Evolutionary conservation across 148 eudicot genomes (phyloP), one percentile per base, ranked within the genome.

Genomic region (Silene conica): DNA sequence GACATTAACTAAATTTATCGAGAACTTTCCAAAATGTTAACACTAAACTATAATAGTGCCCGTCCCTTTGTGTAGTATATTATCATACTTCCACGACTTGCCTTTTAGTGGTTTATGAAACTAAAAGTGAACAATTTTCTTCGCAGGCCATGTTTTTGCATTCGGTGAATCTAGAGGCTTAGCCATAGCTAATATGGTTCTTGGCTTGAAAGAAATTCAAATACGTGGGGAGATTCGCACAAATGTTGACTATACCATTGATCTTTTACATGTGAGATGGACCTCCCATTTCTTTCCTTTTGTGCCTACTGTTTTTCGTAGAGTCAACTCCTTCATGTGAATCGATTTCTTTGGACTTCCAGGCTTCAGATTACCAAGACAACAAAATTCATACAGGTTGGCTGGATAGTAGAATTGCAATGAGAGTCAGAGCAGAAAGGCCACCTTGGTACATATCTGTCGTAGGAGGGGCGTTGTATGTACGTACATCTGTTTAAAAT

Each of bases 391-490:
- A 96, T 74, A 96, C 99, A 67, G 99, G 99, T 50, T 96, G 99
- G 99, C 83, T 96, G 75, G 99, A 96, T 74, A 92, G 99, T 80
- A 88, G 99, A 85, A 96, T 96, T 69, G 99, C 99, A 13, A 96
- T 96, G 99, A 85, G 99, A 77, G 99, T 96, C 72, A 87, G 97
- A 89, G 99, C 99, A 68, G 99, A 96, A 88, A 89, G 99, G 83
- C 99, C 99, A 66, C 94, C 99, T 66, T 96, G 99, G 99, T 92
- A 90, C 87, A 93, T 96, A 72, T 96, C 99, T 34, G 99, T 96
- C 69, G 97, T 92, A 66, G 99, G 99, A 80, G 99, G 99, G 55
- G 92, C 96, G 70, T 96, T 96, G 63, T 96, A 90, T 82, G 99
- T 96, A 89, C 80, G 97, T 80, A 63, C 77, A 34, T 43, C 25